These are phyloP conservation scores for Ceratocystis colombiana DNA, from an alignment of 2,329 filamentous ascomycete species.

Conservation along the genomic window DNA sequence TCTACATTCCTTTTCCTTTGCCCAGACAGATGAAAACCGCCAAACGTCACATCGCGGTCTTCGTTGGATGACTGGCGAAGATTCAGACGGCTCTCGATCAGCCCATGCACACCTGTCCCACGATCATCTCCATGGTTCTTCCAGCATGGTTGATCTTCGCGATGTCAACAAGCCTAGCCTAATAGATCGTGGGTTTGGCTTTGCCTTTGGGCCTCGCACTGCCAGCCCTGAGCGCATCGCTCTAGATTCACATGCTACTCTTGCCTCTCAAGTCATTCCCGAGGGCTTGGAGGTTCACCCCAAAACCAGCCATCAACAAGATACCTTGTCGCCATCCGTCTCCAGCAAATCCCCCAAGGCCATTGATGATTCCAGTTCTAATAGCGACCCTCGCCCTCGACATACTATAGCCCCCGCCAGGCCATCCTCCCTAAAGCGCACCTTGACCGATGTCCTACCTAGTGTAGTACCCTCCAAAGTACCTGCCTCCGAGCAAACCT, in stretches of 20 bases:
- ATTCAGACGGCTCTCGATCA: constrained; percentile 48
- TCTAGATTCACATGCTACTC: constrained; percentile 9
- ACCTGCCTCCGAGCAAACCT: constrained; percentile 11
- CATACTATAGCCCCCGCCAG: background rate
- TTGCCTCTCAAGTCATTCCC: constrained; percentile 22
- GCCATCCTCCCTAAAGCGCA: constrained; percentile 18
- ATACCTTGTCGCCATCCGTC: background rate
- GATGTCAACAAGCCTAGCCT: constrained; percentile 10
- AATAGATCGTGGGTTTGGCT: constrained; percentile 17
- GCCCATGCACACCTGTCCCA: constrained; percentile 66
- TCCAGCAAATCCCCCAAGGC: background rate
- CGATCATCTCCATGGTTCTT: constrained; percentile 89
- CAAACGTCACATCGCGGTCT: constrained; percentile 55
- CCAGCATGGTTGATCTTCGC: constrained; percentile 29
- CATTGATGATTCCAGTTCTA: background rate
- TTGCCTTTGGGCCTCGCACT: constrained; percentile 21
- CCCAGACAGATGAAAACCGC: constrained; percentile 84
- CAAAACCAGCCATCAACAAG: background rate
- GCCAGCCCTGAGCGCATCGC: constrained; percentile 21
- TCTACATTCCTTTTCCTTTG: constrained; percentile 95
- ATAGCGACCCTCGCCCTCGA: background rate
- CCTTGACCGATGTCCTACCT: constrained; percentile 21
- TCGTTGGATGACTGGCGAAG: constrained; percentile 86
- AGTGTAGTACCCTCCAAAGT: constrained; percentile 15
- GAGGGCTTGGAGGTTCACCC: constrained; percentile 16